Evolutionary conservation across 129 eudicot species (phyloP).

Genomic region (Flaveria ramosissima): DNA sequence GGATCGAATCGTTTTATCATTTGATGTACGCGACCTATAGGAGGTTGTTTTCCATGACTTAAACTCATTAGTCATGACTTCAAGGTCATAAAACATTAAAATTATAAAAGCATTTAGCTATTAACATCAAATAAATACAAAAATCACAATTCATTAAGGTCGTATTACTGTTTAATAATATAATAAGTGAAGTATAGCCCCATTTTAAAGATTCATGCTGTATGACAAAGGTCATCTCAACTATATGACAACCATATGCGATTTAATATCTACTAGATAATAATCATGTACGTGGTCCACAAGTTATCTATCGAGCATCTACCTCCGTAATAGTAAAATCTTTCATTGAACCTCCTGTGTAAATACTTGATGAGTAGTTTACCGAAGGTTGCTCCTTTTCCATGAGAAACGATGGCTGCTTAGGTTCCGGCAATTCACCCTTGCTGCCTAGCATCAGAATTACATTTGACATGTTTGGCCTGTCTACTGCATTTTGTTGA

Average conservation of each 20-base stretch:
- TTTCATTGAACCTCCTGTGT: slow-evolving; percentile 12
- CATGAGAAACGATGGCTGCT: slow-evolving; percentile 34
- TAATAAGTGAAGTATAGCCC: no score
- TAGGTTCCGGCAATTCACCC: slow-evolving; percentile 27
- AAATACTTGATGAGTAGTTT: slow-evolving; percentile 17
- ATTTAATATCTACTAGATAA: neutral
- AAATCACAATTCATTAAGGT: no score
- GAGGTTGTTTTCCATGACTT: no score
- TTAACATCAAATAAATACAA: no score
- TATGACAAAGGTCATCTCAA: neutral
- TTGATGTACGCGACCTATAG: no score
- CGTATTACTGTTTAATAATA: no score
- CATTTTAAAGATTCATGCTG: neutral
- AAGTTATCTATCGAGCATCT: slow-evolving; percentile 22
- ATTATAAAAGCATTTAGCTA: no score
- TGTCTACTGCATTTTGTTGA: slow-evolving; percentile 40
- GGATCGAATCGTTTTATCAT: no score
- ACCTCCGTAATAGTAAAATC: slow-evolving; percentile 29
- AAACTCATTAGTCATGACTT: no score
- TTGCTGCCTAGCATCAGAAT: slow-evolving; percentile 30
- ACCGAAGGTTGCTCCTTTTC: slow-evolving; percentile 26
- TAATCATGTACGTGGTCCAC: neutral
- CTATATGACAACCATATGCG: neutral
- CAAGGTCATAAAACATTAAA: no score
- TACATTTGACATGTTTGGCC: slow-evolving; percentile 39